Evolutionary conservation across 2,329 filamentous ascomycete genomes (phyloP).

Genomic region (Simplicillium aogashimaense): DNA sequence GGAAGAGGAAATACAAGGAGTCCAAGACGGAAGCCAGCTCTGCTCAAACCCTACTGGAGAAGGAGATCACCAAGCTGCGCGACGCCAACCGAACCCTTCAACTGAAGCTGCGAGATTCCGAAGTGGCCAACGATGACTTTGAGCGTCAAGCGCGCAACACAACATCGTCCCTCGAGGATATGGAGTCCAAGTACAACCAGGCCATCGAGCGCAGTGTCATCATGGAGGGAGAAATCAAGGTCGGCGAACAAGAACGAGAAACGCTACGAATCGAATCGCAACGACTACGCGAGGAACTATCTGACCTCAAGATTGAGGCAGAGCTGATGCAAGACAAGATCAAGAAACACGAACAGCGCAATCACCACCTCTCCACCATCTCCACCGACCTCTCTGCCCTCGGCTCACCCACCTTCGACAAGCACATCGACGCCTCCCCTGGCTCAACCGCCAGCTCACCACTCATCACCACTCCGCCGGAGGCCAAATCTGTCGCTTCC

Average conservation of each 20-base stretch:
- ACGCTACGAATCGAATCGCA: slow-evolving; percentile 81
- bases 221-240: slow-evolving; percentile 89
- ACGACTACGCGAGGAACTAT: slow-evolving; percentile 79
- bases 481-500: slow-evolving; percentile 52
- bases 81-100: slow-evolving; percentile 75
- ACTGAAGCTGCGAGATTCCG: slow-evolving; percentile 80
- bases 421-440: slow-evolving; percentile 63
- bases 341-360: slow-evolving; percentile 53
- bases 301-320: slow-evolving; percentile 87
- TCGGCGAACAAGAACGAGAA: slow-evolving; percentile 87
- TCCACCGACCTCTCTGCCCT: slow-evolving; percentile 53
- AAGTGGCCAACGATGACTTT: slow-evolving; percentile 97
- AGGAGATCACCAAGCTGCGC: slow-evolving; percentile 87
- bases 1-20: slow-evolving; percentile 98
- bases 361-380: slow-evolving; percentile 46
- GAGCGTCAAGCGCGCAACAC: slow-evolving; percentile 94
- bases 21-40: slow-evolving; percentile 79
- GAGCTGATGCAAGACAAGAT: slow-evolving; percentile 94
- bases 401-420: slow-evolving; percentile 64
- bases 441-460: slow-evolving; percentile 82
- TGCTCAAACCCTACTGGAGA: slow-evolving; percentile 80
- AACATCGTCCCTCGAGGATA: slow-evolving; percentile 87
- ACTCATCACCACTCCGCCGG: slow-evolving; percentile 79
- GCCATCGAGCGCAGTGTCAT: slow-evolving; percentile 86
- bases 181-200: slow-evolving; percentile 95